Evolutionary conservation across 139 green algal genomes (phyloP), one percentile per base, ranked within the genome.

Genomic region (Choricystis sp.): DNA sequence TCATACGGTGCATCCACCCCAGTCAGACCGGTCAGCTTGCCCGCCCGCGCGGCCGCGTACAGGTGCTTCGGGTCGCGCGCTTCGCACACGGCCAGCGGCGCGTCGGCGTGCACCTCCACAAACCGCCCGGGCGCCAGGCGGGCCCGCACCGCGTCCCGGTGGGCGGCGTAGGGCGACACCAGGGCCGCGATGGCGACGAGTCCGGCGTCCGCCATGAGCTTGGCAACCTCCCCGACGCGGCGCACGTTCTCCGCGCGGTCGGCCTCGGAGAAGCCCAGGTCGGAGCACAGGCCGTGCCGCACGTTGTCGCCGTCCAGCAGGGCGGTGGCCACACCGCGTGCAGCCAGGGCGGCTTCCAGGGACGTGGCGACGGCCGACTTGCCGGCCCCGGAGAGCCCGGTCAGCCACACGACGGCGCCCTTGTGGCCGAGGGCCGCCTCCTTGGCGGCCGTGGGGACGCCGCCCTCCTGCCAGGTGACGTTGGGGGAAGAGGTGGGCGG

Each of bases 291-390:
- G 23, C 90, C 90, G 64, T 96, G 86, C 1, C 90, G 79, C 23
- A 98, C 71, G 72, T 96, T 96, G 73, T 98, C 91, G 4, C 91
- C 91, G 63, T 98, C 91, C 61, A 98, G 74, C 28, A 95, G 73
- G 4, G 82, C 75, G 1, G 82, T 90, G 1, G 84, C 26, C 27
- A 84, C 85, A 29, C 88, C 86, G 21, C 70, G 68, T 16, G 84
- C 80, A 0, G 71, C 74, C 21, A 91, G 59, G 74, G 84, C 60
- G 75, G 96, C 82, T 73, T 94, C 86, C 24, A 90, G 67, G 16
- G 81, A 84, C 66, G 76, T 84, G 25, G 83, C 85, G 21, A 84
- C 75, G 1, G 78, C 81, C 29, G 29, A 68, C 84, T 93, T 83
- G 63, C 84, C 84, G 21, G 69, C 83, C 29, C 89, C 88, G 65